A percentile compares a stretch with the other conserved stretches of the same genome.
Conservation (phyloP, 805 yeast genomes). For the Dipodascopsis uninucleata region DNA sequence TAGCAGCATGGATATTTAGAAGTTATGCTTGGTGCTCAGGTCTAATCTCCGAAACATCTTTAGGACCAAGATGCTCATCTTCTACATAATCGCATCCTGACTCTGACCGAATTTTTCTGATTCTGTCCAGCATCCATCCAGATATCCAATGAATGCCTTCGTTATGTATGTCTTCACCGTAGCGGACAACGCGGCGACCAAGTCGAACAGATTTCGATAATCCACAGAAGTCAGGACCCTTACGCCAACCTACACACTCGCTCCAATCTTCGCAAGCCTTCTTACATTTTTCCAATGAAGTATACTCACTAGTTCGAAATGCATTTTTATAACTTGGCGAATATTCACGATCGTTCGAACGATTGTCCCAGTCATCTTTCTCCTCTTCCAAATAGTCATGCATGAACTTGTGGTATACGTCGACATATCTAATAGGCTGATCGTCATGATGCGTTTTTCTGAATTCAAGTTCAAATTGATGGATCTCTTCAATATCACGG, state of each 20-base stretch:
- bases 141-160: constrained; percentile 10
- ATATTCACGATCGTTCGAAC: constrained; percentile 20
- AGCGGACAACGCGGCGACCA: constrained; percentile 8
- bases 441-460: constrained; percentile 2
- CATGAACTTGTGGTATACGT: constrained; percentile 36
- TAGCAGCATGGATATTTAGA: too few species aligned
- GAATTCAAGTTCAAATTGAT: constrained; percentile 36
- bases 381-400: constrained; percentile 13
- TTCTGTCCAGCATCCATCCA: constrained; percentile 14
- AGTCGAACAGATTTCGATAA: constrained; percentile 10
- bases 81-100: constrained; percentile 5
- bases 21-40: too few species aligned
- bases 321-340: constrained; percentile 10
- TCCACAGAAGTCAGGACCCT: constrained; percentile 12
- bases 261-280: constrained; percentile 14
- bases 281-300: constrained; percentile 13
- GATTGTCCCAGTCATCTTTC: constrained; percentile 22
- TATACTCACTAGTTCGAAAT: constrained; percentile 13
- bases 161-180: constrained; percentile 12
- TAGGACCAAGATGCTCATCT: too few species aligned
- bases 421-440: constrained; percentile 29
- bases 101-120: constrained; percentile 13
- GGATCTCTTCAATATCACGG: constrained; percentile 26
- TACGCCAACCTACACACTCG: constrained; percentile 13
- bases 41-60: too few species aligned